These are phyloP conservation scores for Tolypocladium album DNA, from an alignment of 2,329 filamentous ascomycete genomes.

Conservation along the genomic window DNA sequence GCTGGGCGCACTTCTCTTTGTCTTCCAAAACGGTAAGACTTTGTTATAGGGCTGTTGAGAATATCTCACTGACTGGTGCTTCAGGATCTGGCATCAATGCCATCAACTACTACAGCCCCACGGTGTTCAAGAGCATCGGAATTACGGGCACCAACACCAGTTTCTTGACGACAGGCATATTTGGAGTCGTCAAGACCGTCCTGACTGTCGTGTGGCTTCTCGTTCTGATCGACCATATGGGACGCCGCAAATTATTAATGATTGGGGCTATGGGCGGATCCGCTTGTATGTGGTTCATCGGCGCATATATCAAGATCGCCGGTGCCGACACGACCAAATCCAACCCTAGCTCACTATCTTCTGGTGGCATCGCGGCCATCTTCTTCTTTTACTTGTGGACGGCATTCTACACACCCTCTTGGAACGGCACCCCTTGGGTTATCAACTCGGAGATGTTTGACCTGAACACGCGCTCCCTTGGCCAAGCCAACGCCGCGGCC, in stretches of 20 bases:
- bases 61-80: neutral
- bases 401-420: conserved; percentile 59
- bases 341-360: conserved; percentile 4
- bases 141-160: conserved; percentile 11
- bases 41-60: neutral
- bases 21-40: conserved; percentile 60
- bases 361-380: conserved; percentile 55
- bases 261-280: conserved; percentile 52
- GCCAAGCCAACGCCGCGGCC: conserved; percentile 60
- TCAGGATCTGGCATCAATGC: conserved; percentile 17
- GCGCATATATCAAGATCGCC: conserved; percentile 26
- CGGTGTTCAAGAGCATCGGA: conserved; percentile 18
- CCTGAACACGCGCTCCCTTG: conserved; percentile 49
- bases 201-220: conserved; percentile 31
- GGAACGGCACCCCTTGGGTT: conserved; percentile 70
- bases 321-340: conserved; percentile 16
- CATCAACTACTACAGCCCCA: conserved; percentile 19
- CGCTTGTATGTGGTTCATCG: conserved; percentile 55
- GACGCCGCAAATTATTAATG: conserved; percentile 49
- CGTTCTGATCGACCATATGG: conserved; percentile 18
- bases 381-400: conserved; percentile 49
- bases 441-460: conserved; percentile 69
- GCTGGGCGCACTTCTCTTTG: conserved; percentile 62
- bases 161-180: conserved; percentile 18
- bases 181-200: conserved; percentile 16